These are phyloP conservation scores for Bryoglossum gracile DNA, from an alignment of 495 filamentous ascomycete species.

Conservation along the genomic window DNA sequence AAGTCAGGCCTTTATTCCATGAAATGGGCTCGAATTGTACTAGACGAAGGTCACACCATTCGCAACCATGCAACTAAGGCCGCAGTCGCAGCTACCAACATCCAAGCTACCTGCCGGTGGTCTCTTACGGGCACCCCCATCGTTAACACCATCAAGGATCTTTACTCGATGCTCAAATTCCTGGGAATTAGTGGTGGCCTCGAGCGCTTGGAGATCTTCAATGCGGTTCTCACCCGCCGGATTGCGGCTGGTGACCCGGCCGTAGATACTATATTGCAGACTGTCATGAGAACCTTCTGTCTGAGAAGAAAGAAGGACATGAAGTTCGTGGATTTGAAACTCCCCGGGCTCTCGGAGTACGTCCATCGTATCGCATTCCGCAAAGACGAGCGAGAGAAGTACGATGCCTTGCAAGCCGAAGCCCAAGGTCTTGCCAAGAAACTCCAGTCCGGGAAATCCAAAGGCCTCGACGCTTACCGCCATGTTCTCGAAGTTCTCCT, in stretches of 20 bases:
- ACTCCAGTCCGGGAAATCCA: slow-evolving; percentile 39
- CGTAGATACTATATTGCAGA: slow-evolving; percentile 61
- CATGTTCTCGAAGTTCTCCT: slow-evolving; percentile 76
- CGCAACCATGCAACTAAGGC: slow-evolving; percentile 69
- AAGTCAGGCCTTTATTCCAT: slow-evolving; percentile 52
- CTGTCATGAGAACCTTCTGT: slow-evolving; percentile 75
- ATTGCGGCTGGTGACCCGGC: slow-evolving; percentile 51
- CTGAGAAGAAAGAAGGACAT: slow-evolving; percentile 83
- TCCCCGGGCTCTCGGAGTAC: slow-evolving; percentile 73
- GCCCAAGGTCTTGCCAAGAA: slow-evolving; percentile 64
- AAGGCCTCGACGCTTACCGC: slow-evolving; percentile 45
- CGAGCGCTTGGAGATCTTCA: slow-evolving; percentile 68
- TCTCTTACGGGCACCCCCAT: slow-evolving; percentile 77
- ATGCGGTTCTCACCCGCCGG: slow-evolving; percentile 63
- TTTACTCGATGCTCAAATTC: slow-evolving; percentile 77
- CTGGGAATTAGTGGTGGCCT: slow-evolving; percentile 71
- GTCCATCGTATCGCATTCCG: slow-evolving; percentile 73
- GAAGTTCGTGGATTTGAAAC: slow-evolving; percentile 76
- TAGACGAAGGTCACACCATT: slow-evolving; percentile 86
- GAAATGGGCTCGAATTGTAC: slow-evolving; percentile 73
- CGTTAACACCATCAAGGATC: slow-evolving; percentile 72
- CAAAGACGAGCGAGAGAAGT: slow-evolving; percentile 69
- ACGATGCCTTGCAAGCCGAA: slow-evolving; percentile 67
- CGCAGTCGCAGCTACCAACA: slow-evolving; percentile 55
- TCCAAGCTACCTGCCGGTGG: slow-evolving; percentile 73